A percentile compares a stretch with the other conserved stretches of the same genome.
These are phyloP conservation scores for Chaetomiaceae sp. DNA, from an alignment of 2,329 filamentous ascomycete species.

Conservation along the genomic window DNA sequence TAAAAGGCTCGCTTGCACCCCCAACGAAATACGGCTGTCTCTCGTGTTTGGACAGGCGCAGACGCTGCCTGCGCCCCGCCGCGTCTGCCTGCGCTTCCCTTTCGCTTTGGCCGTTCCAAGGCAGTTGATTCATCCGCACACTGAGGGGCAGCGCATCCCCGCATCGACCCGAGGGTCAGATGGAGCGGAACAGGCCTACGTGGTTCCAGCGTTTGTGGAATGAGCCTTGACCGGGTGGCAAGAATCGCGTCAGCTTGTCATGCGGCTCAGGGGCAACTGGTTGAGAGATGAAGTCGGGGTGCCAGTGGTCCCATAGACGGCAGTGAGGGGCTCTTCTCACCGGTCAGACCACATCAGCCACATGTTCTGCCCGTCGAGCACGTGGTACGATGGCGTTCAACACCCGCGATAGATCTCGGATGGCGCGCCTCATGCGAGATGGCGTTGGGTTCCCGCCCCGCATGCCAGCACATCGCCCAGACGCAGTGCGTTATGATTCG, in stretches of 20 bases:
- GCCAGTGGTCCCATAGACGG: too few species aligned
- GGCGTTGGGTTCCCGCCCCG: not conserved
- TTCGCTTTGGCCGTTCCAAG: not conserved
- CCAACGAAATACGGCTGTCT: not conserved
- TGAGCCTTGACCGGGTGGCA: constrained; percentile 1
- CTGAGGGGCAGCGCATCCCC: not conserved
- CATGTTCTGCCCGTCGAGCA: not conserved
- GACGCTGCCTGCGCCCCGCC: constrained; percentile 8
- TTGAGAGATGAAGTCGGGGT: too few species aligned
- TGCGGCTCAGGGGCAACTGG: constrained; percentile 2
- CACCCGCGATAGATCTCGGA: constrained; percentile 7
- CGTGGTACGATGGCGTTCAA: not conserved
- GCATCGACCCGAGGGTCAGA: constrained; percentile 2
- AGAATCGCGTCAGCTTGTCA: constrained; percentile 10
- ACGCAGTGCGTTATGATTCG: too few species aligned
- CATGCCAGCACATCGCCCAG: not conserved
- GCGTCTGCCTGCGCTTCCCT: constrained; percentile 3
- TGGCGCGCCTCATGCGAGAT: not conserved
- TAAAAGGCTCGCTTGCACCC: constrained; percentile 5
- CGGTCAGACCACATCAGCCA: not conserved
- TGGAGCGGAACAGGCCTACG: constrained; percentile 5
- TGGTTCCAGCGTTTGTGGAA: constrained; percentile 6
- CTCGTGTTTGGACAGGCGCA: constrained; percentile 3
- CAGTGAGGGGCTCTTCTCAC: constrained; percentile 1
- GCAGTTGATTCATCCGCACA: not conserved